Evolutionary conservation across 2,329 filamentous ascomycete species (phyloP).

Genomic region (Coniochaeta sp.): DNA sequence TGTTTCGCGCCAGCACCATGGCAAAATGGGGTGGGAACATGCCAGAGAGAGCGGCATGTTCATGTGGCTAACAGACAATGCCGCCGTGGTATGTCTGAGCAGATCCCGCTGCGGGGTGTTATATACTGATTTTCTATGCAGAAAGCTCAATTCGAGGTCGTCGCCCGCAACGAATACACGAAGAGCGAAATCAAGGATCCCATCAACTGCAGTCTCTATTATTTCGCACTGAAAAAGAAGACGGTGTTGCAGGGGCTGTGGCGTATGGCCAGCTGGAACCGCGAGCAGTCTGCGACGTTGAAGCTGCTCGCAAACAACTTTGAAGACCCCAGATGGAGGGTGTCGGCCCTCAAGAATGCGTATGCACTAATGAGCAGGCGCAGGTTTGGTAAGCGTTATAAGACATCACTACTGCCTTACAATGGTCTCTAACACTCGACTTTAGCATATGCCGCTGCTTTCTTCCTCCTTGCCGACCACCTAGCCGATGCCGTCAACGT

Average conservation of each 20-base stretch:
- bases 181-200: slow-evolving; percentile 83
- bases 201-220: slow-evolving; percentile 84
- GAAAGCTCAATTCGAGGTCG: slow-evolving; percentile 76
- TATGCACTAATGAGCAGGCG: slow-evolving; percentile 90
- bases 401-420: not conserved
- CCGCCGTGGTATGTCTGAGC: slow-evolving; percentile 66
- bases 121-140: slow-evolving; percentile 21
- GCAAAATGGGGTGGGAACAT: slow-evolving; percentile 74
- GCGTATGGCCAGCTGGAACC: slow-evolving; percentile 88
- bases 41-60: slow-evolving; percentile 85
- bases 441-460: slow-evolving; percentile 84
- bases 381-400: slow-evolving; percentile 63
- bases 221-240: slow-evolving; percentile 87
- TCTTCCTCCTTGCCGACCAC: slow-evolving; percentile 85
- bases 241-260: slow-evolving; percentile 83
- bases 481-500: slow-evolving; percentile 81
- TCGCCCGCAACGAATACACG: slow-evolving; percentile 90
- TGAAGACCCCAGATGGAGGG: slow-evolving; percentile 77
- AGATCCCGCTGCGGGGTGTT: not conserved
- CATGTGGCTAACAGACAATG: slow-evolving; percentile 82
- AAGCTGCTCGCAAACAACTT: slow-evolving; percentile 88
- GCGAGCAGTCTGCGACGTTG: slow-evolving; percentile 75
- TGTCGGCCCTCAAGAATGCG: slow-evolving; percentile 87
- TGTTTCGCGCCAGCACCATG: slow-evolving; percentile 71
- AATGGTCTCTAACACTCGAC: not conserved